These are phyloP conservation scores for Pichia sp. DNA, from an alignment of 1,139 yeast genomes.

Conservation along the genomic window DNA sequence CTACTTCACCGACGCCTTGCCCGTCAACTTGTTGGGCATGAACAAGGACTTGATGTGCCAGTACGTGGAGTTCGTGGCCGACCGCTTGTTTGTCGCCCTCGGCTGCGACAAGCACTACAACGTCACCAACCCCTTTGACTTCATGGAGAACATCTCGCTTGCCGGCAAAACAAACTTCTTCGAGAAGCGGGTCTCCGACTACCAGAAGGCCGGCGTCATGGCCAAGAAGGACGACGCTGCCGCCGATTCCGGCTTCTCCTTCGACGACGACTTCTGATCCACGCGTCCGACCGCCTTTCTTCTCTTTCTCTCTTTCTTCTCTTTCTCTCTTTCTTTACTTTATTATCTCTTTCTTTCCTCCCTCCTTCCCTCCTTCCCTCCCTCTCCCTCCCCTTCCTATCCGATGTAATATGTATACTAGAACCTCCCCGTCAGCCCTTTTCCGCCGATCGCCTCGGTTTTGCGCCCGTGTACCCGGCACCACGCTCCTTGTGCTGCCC, in stretches of 20 bases:
- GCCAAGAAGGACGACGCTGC: constrained; percentile 43
- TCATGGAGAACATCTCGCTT: constrained; percentile 96
- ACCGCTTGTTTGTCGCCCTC: constrained; percentile 80
- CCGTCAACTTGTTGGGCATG: constrained; percentile 90
- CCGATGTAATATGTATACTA: constrained; percentile 6
- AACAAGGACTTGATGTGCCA: constrained; percentile 89
- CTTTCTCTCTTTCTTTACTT: background rate
- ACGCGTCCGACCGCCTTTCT: background rate
- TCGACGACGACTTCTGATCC: constrained; percentile 48
- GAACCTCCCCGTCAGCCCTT: background rate
- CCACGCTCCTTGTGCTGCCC: background rate
- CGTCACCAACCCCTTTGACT: constrained; percentile 91
- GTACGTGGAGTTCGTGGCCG: constrained; percentile 97
- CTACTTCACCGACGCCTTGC: constrained; percentile 90
- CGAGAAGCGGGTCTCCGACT: constrained; percentile 97
- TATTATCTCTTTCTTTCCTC: background rate
- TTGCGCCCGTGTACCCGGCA: too few relatives aligned
- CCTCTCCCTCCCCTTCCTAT: background rate
- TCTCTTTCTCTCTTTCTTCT: background rate
- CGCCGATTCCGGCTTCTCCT: constrained; percentile 37
- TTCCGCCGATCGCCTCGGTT: too few relatives aligned
- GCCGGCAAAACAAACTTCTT: constrained; percentile 99
- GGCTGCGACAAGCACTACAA: constrained; percentile 89
- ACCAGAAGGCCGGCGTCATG: constrained; percentile 99
- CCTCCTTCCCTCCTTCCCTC: background rate